These are phyloP conservation scores for Colletotrichum endophyticum DNA, from an alignment of 2,329 filamentous ascomycete species.

Conservation along the genomic window DNA sequence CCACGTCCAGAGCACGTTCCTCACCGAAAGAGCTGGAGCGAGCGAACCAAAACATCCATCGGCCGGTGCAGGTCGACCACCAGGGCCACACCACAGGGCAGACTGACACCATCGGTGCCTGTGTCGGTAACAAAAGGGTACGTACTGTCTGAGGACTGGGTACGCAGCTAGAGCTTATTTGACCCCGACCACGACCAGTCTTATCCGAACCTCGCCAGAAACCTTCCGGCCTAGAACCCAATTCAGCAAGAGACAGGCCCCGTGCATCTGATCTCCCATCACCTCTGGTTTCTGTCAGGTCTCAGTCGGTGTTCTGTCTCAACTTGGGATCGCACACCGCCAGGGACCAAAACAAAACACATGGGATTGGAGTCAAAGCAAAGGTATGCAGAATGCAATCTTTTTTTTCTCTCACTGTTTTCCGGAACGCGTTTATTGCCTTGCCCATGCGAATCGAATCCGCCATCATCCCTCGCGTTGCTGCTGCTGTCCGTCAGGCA, in stretches of 20 bases:
- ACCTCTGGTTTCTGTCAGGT: neutral
- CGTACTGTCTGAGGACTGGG: neutral
- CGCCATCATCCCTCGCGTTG: neutral
- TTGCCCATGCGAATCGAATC: neutral
- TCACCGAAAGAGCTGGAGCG: neutral
- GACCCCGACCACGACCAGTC: neutral
- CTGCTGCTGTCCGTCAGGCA: neutral
- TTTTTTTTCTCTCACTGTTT: neutral
- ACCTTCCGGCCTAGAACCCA: neutral
- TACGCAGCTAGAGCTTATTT: neutral
- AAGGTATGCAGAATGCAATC: neutral
- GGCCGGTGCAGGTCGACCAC: neutral
- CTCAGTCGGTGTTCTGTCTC: constrained; percentile 1
- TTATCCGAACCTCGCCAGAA: neutral
- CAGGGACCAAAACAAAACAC: neutral
- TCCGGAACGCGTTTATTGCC: neutral
- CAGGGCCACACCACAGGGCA: neutral
- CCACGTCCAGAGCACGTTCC: constrained; percentile 12
- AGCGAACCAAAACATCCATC: neutral
- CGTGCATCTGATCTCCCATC: constrained; percentile 2
- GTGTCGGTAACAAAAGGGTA: neutral
- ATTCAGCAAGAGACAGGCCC: neutral
- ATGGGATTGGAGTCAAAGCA: neutral
- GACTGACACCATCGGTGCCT: neutral
- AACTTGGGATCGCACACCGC: neutral